Evolutionary conservation across 2,329 filamentous ascomycete genomes (phyloP), one percentile per base, ranked within the genome.

Genomic region (Verticillium nubilum): DNA sequence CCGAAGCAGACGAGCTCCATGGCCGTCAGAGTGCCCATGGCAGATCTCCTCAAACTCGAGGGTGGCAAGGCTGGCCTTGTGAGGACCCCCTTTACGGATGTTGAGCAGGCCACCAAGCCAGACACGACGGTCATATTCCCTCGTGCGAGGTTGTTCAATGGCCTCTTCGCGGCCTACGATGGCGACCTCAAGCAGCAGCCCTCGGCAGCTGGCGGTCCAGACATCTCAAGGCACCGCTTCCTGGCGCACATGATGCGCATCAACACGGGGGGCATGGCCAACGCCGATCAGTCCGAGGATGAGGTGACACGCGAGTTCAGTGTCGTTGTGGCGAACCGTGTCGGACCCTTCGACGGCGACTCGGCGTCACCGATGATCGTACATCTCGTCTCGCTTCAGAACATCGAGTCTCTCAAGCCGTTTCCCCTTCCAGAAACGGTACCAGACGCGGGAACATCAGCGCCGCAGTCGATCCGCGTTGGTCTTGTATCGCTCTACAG

Each of bases 161-260:
- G 59, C 23, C 60, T 73, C 1, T 71, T 73, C 57, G 58, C 63
- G 1, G 19, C 50, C 19, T 52, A 52, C 4, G 58, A 61, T 31
- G 53, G 59, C 9, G 26, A 63, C 19, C 19, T 23, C 5, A 26
- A 25, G 50, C 50, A 25, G 25, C 29, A 15, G 35, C 17, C 35
- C 7, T 17, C 15, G 5, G 7, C 1, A 5, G n/a, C 5, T 7
- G n/a, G 15, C 17, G 52, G 12, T 19, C 64, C 64, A 15, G 59
- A 69, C 57, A 65, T 66, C 1, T 61, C 56, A 0, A 64, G 62
- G 23, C 71, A 72, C 61, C 60, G 68, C 28, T 74, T 66, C 37
- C 63, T 78, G 5, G 65, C 77, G 1, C 77, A 81, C 57, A 72
- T 76, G 0, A 70, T 76, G 0, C 67, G 74, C 12, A 70, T 79